These are phyloP conservation scores for Davidsoniella neocaledoniae DNA, from an alignment of 2,329 filamentous ascomycete genomes.

Conservation along the genomic window DNA sequence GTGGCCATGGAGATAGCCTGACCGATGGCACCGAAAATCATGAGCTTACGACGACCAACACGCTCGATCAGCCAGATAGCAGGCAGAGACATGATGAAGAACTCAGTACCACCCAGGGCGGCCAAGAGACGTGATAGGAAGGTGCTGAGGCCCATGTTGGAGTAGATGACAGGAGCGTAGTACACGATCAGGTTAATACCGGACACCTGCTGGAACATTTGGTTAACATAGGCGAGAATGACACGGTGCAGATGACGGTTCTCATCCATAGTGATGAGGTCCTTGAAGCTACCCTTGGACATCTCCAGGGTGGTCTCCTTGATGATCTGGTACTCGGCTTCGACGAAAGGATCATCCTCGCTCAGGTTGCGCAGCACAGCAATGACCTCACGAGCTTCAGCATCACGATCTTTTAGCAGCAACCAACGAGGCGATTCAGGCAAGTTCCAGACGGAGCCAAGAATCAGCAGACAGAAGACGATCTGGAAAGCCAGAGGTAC, in stretches of 20 bases:
- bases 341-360: constrained; percentile 38
- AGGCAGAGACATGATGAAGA: constrained; percentile 33
- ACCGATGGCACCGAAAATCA: constrained; percentile 49
- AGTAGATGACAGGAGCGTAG: constrained; percentile 43
- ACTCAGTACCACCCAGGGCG: constrained; percentile 22
- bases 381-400: constrained; percentile 31
- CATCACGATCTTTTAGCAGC: constrained; percentile 28
- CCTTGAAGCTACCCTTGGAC: constrained; percentile 33
- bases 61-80: constrained; percentile 45
- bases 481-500: constrained; percentile 42
- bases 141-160: constrained; percentile 28
- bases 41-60: constrained; percentile 50
- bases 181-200: constrained; percentile 47
- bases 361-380: constrained; percentile 37
- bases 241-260: constrained; percentile 39
- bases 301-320: constrained; percentile 51
- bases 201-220: constrained; percentile 50
- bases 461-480: constrained; percentile 40
- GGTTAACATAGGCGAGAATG: constrained; percentile 42
- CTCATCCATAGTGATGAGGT: constrained; percentile 37
- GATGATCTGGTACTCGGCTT: constrained; percentile 42
- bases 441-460: constrained; percentile 30
- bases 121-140: constrained; percentile 39
- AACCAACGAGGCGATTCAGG: constrained; percentile 37
- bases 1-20: constrained; percentile 42